Evolutionary conservation across 78 protist genomes (phyloP).

Genomic region (Emiliania huxleyi): DNA sequence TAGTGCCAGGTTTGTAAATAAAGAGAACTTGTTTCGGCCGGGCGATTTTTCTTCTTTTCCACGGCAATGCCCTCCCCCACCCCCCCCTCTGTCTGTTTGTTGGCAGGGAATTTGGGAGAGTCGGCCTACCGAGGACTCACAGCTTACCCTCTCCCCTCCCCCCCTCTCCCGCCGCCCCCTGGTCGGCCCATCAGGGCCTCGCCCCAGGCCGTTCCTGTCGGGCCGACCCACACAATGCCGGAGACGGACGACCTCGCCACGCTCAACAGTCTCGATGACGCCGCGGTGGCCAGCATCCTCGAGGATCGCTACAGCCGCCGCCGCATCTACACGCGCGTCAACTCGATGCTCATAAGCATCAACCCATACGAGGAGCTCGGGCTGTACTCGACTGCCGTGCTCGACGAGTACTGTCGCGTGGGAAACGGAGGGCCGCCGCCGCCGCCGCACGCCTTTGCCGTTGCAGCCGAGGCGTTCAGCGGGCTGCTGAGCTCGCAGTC

Average conservation of each 20-base stretch:
- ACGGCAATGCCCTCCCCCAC: too few relatives aligned
- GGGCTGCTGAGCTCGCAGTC: background rate
- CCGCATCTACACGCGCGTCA: background rate
- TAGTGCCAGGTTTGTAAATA: too few relatives aligned
- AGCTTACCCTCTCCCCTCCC: too few relatives aligned
- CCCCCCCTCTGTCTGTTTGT: too few relatives aligned
- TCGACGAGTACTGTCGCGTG: background rate
- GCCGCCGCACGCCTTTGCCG: constrained; percentile 2
- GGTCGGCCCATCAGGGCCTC: too few relatives aligned
- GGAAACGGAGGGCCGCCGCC: background rate
- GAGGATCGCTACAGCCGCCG: background rate
- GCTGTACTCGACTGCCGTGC: background rate
- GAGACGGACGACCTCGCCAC: background rate
- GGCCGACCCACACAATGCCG: too few relatives aligned
- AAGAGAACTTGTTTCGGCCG: too few relatives aligned
- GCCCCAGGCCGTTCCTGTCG: too few relatives aligned
- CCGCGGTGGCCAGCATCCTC: background rate
- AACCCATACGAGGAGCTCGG: constrained; percentile 12
- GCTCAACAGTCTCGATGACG: background rate
- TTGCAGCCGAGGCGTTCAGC: background rate
- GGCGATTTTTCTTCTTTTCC: too few relatives aligned
- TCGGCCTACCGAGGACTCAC: too few relatives aligned
- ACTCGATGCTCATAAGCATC: background rate
- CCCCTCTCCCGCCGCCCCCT: too few relatives aligned
- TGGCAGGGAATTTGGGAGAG: too few relatives aligned